Evolutionary conservation across 352 stramenopile species (phyloP), one percentile per base, ranked within the genome.

Genomic region (Pythium myriotylum): DNA sequence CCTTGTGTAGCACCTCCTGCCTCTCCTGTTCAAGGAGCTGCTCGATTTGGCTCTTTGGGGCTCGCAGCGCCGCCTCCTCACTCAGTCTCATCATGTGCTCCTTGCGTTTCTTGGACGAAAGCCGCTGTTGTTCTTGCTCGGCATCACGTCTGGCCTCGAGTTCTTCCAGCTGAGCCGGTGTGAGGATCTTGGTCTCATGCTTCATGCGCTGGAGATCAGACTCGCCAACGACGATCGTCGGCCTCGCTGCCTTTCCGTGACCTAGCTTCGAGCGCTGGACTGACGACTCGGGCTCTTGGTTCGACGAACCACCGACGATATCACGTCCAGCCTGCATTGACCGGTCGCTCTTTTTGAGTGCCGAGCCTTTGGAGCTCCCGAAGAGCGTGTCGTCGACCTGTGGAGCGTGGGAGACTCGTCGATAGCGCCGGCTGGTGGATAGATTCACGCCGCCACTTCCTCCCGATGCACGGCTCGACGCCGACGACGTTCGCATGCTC

Each of bases 321-420:
- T 77, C 87, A 68, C 83, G 72, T 49, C 81, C 83, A 19, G 81
- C 81, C 53, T 90, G 80, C 27, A 79, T 71, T 20, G 79, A 86
- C 23, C 82, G 78, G 33, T 85, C 71, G 51, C 41, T 81, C 59
- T 79, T 64, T 33, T 76, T 54, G 23, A 76, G 72, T 7, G 54
- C 2, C 0, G 42, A 1, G 2, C n/a, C 29, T 7, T 61, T 62
- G 27, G 20, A 22, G 27, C 16, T 54, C 9, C 81, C 82, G 65
- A 91, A 93, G 8, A 93, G 74, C 53, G 72, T 88, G 62, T 93
- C 81, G 58, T 91, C 84, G 19, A 91, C 79, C 62, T 89, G 79
- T 0, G 70, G 74, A 3, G 69, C 74, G 40, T 88, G 70, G 17
- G 79, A 74, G 26, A 91, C 67, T 7, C 82, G 82, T 5, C 82